Evolutionary conservation across 2,329 filamentous ascomycete species (phyloP), one percentile per base, ranked within the genome.

Genomic region (Sporothrix pallida): DNA sequence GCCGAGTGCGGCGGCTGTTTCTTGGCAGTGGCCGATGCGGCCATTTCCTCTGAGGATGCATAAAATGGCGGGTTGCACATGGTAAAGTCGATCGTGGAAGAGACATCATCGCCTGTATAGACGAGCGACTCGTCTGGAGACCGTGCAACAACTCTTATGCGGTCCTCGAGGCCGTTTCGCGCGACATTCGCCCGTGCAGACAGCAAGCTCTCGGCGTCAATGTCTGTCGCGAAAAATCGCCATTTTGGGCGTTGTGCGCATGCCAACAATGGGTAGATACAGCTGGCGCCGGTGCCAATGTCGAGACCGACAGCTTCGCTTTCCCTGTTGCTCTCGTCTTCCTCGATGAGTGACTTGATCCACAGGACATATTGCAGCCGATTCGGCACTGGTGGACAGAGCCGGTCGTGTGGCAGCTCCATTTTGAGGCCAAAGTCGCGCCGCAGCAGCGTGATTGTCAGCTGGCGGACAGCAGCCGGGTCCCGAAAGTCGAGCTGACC

Each of bases 11-110:
- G 92, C 0, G 90, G 90, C 0, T 87, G 86, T 2, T 86, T 82
- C 81, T 98, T 97, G 52, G 86, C 82, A 17, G 84, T 81, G 0
- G 93, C 91, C 1, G 91, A 91, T 3, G 84, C 82, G 2, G 87
- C 77, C 81, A 98, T 88, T 70, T 97, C 94, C 5, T 86, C 82
- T 2, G 87, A 83, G 0, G 93, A 94, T n/a, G 86, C 82, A 83
- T 98, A 98, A 83, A 99, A 99, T 0, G 96, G 96, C 0, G 96
- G 96, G 77, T 99, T 99, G 76, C 92, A 95, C 90, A 98, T 97
- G 74, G 89, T 90, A 80, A 98, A 98, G 79, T 95, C 91, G 60
- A 97, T 13, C 4, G 9, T 20, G 4, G n/a, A 23, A 5, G 3
- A 48, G 10, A 4, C 10, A 5, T 90, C 79, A 0, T 85, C 85